These are phyloP conservation scores for Blastocystis sp. DNA, from an alignment of 352 stramenopile genomes.

Conservation along the genomic window DNA sequence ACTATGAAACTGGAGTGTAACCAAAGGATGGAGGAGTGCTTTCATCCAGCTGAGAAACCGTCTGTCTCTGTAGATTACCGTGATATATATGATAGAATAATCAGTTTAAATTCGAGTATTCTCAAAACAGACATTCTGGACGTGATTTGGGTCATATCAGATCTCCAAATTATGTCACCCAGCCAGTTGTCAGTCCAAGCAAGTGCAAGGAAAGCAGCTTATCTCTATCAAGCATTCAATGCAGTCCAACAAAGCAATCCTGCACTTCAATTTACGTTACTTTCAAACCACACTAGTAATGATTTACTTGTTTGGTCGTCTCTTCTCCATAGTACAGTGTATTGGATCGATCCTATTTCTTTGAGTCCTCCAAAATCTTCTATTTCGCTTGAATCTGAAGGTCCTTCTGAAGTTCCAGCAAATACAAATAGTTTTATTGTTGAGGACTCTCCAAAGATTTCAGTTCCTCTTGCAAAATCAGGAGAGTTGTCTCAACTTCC, in stretches of 20 bases:
- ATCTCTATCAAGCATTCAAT: not conserved
- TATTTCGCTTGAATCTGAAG: too few relatives aligned
- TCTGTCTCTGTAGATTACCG: not conserved
- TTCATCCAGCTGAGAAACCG: not conserved
- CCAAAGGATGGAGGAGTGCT: not conserved
- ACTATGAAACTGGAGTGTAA: not conserved
- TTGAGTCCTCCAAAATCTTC: not conserved
- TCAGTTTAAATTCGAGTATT: not conserved
- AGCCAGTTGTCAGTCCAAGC: not conserved
- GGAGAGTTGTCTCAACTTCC: not conserved
- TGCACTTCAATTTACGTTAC: not conserved
- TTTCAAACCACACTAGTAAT: not conserved
- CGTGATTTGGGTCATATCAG: not conserved
- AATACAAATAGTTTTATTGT: not conserved
- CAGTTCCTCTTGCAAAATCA: not conserved
- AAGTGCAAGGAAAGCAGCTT: not conserved
- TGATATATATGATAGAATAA: not conserved
- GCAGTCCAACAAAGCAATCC: not conserved
- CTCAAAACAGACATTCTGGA: not conserved
- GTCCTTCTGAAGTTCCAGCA: not conserved
- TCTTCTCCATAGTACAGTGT: not conserved
- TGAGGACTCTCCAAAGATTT: not conserved
- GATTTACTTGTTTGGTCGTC: not conserved
- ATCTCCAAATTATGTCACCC: not conserved
- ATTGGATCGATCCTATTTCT: not conserved